These are phyloP conservation scores for Coprinopsis strossmayeri DNA, from an alignment of 768 basidiomycete genomes.

Conservation along the genomic window DNA sequence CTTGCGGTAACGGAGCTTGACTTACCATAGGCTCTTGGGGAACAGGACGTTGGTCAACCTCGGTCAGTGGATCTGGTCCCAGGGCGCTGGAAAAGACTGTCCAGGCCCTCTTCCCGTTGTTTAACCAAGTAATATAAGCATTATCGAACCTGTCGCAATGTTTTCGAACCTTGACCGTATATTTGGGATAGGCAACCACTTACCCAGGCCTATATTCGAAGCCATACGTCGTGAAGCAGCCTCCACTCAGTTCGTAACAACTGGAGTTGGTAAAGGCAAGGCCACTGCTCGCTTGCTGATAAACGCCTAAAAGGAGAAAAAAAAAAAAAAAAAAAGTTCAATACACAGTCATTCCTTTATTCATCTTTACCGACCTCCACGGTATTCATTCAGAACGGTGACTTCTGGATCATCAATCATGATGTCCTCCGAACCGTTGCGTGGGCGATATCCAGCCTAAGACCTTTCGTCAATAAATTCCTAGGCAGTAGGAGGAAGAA, in stretches of 20 bases:
- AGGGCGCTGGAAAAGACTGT: conserved; percentile 53
- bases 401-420: conserved; percentile 38
- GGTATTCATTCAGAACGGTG: conserved; percentile 48
- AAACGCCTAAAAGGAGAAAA: conserved; percentile 11
- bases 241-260: conserved; percentile 47
- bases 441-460: conserved; percentile 43
- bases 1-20: conserved; percentile 7
- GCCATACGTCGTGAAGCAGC: conserved; percentile 31
- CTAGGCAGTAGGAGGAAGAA: conserved; percentile 25
- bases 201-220: conserved; percentile 45
- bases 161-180: background rate
- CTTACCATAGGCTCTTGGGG: conserved; percentile 68
- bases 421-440: conserved; percentile 34
- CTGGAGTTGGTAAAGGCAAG: conserved; percentile 51
- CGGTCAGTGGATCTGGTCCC: conserved; percentile 40
- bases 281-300: conserved; percentile 67
- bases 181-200: conserved; percentile 4
- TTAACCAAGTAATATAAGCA: conserved; percentile 72
- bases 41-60: conserved; percentile 54
- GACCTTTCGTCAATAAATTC: conserved; percentile 5
- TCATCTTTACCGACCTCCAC: conserved; percentile 44
- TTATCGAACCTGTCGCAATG: conserved; percentile 23
- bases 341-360: background rate
- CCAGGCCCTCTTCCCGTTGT: conserved; percentile 59
- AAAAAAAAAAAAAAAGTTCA: too few relatives aligned